Base-by-base conservation (phyloP, 2,329 filamentous ascomycete species). In the Xylariaceae sp. region DNA sequence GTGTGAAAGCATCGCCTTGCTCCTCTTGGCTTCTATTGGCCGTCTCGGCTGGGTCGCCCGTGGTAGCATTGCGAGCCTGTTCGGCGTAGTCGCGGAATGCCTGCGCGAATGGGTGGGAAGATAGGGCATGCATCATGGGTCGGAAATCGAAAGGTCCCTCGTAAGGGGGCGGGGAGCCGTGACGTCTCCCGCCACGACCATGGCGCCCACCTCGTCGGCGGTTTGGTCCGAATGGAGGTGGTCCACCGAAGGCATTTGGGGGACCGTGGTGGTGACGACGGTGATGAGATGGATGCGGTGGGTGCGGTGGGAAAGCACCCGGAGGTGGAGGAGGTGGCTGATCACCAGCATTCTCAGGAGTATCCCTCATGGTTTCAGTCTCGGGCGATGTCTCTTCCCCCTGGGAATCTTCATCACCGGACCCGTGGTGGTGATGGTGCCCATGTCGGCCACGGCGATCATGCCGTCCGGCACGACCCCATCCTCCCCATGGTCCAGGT, bases 1-100 rank as follows among this genome's bases (percentile, higher is more conserved):
- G 87, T 5, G 70, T 69, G 68, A 89, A 87, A 52, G 74, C 67
- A 48, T 73, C 70, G 31, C 42, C 39, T 38, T 49, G 38, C 38
- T 64, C 63, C 14, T 57, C 19, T 16, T 42, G 34, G 13, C 49
- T 39, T 60, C 54, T 39, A 61, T 57, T 47, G 57, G 50, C 38
- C 56, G 42, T 36, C n/a, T 47, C 40, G 5, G 44, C 45, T 44
- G 50, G 51, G 54, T 50, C 48, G 33, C 55, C 47, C 22, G 56
- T 13, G 43, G 53, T 58, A 58, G 53, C 51, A 54, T 53, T 58
- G 12, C 57, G 62, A 12, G 50, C 48, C 18, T 63, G 65, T 14
- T 71, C 66, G 38, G 69, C 60, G 47, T 71, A 75, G 17, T 74
- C 68, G 51, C 70, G 70, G 50, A 78, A 58, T 43, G 67, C 66